Base-by-base conservation (phyloP, 257 asterid species). In the Solanum rostratum region DNA sequence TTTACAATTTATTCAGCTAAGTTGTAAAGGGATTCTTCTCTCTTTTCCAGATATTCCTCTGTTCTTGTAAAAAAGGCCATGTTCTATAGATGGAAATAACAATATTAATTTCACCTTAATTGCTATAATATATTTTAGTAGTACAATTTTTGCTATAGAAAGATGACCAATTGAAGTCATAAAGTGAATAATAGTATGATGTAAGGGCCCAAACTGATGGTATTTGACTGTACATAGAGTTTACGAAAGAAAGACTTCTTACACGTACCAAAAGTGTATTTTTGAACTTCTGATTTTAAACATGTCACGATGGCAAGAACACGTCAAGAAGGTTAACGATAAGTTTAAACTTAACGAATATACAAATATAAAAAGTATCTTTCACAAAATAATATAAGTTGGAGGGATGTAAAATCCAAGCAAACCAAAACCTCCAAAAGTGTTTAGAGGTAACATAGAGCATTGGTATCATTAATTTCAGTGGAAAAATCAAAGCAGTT, bases 151-250 rank as follows among this genome's bases (percentile, higher is more conserved):
- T 22, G 1, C 3, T 4, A 22, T 13, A 14, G 57, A 71, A 71
- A 43, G 81, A 73, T 4, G 15, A 22, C 41, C 13, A 74, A 24
- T 3, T 74, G 41, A 74, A 45, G 0, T 74, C 59, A 45, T 45
- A 74, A 22, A 45, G 39, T 0, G 39, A 45, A 74, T 14, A n/a
- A 41, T 20, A 41, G 54, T 69, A 69, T 5, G 2, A 62, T 29
- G 43, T 65, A 29, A 29, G 73, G n/a, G 0, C 0, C n/a, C 12
- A 63, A 57, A 29, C 6, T 65, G 45, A 29, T 18, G 11, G 12
- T 29, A 29, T 15, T 65, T 15, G n/a, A 29, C 0, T 0, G 1
- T 6, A 4, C 2, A 62, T 1, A 1, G 0, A 13, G 4, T 29
- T 65, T 29, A 27, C 4, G 5, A 63, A 63, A 27, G 2, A 2